Evolutionary conservation across 148 eudicot genomes (phyloP).

Genomic region (Salicornia ramosissima): DNA sequence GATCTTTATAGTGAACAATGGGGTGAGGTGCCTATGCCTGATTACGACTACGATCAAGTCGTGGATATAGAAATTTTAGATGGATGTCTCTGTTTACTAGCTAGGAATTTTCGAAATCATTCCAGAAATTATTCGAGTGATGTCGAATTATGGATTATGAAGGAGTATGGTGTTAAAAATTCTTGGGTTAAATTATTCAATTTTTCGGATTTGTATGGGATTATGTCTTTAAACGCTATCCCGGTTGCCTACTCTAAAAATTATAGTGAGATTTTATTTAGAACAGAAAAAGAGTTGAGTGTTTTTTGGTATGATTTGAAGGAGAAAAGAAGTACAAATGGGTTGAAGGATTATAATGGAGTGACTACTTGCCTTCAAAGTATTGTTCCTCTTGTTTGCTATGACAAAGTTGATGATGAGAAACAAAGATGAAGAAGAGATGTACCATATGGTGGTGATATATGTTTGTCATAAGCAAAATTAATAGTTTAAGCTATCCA

Average conservation of each 20-base stretch:
- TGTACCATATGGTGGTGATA: no score
- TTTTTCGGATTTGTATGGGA: neutral
- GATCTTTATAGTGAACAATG: constrained; percentile 17
- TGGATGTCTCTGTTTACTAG: constrained; percentile 10
- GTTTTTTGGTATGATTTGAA: constrained; percentile 6
- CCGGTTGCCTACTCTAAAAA: neutral
- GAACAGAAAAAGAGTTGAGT: neutral
- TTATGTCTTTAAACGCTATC: neutral
- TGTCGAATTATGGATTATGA: constrained; percentile 16
- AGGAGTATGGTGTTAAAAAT: constrained; percentile 1
- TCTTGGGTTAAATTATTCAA: constrained; percentile 13
- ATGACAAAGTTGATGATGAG: neutral
- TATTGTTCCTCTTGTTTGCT: constrained; percentile 2
- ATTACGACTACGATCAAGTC: neutral
- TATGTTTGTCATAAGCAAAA: no score
- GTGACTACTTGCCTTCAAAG: constrained; percentile 7
- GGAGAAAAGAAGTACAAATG: constrained; percentile 7
- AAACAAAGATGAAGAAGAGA: neutral
- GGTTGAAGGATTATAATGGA: neutral
- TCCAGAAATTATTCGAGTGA: neutral
- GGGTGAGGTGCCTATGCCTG: constrained; percentile 12
- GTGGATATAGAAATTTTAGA: neutral
- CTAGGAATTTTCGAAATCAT: neutral
- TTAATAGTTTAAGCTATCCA: no score
- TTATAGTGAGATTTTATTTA: constrained; percentile 2